Evolutionary conservation across 2,329 filamentous ascomycete species (phyloP).

Genomic region (Phyllachora maydis): DNA sequence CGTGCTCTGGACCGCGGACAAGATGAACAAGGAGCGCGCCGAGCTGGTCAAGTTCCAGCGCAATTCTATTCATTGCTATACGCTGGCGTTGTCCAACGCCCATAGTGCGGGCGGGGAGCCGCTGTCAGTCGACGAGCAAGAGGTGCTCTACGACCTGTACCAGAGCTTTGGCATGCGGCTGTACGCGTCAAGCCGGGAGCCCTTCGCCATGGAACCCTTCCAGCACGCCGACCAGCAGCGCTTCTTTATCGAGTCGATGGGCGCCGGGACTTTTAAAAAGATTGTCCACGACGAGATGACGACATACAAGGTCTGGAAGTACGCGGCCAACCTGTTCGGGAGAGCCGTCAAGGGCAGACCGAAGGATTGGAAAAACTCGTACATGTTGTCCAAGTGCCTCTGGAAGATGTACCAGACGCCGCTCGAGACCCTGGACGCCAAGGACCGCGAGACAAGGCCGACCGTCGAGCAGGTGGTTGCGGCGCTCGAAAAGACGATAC

Average conservation of each 20-base stretch:
- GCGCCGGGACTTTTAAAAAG: conserved; percentile 27
- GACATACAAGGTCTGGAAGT: conserved; percentile 40
- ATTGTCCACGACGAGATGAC: conserved; percentile 34
- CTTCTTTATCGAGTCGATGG: conserved; percentile 30
- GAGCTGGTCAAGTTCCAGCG: conserved; percentile 61
- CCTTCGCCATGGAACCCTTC: conserved; percentile 42
- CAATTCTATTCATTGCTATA: conserved; percentile 65
- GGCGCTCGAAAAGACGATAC: conserved; percentile 27
- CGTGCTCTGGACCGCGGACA: conserved; percentile 76
- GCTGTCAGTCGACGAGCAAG: conserved; percentile 21
- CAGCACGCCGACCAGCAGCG: conserved; percentile 32
- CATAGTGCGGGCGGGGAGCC: conserved; percentile 22
- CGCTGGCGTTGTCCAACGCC: conserved; percentile 35
- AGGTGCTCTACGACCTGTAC: conserved; percentile 35
- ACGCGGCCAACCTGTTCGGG: conserved; percentile 31
- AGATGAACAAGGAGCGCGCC: conserved; percentile 64
- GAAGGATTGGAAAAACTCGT: conserved; percentile 36
- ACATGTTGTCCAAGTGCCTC: conserved; percentile 40
- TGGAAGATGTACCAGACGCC: conserved; percentile 42
- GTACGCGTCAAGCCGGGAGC: conserved; percentile 39
- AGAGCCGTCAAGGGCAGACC: conserved; percentile 33
- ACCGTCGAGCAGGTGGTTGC: conserved; percentile 20
- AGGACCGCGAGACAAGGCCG: conserved; percentile 17
- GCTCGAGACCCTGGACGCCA: conserved; percentile 18
- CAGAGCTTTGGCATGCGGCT: conserved; percentile 39